Conservation (phyloP, 2,329 filamentous ascomycete genomes). For the Ascochyta fabae region DNA sequence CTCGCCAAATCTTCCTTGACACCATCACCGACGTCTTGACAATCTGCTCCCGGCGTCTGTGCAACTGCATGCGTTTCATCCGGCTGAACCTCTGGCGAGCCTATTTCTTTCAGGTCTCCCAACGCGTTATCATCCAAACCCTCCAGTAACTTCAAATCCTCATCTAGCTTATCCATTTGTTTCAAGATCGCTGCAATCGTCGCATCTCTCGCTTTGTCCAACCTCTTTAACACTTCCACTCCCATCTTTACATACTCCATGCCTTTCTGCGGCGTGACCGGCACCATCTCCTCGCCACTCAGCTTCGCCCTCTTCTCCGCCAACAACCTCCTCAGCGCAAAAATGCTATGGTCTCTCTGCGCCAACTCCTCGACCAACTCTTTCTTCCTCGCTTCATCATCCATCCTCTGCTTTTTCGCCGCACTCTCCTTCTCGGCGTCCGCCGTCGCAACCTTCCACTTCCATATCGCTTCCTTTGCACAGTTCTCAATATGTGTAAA, state of each 20-base stretch:
- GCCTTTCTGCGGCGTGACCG: slow-evolving; percentile 39
- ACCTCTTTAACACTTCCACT: slow-evolving; percentile 48
- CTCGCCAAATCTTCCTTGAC: not conserved
- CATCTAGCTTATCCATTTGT: slow-evolving; percentile 60
- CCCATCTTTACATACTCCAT: slow-evolving; percentile 53
- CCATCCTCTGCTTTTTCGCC: slow-evolving; percentile 46
- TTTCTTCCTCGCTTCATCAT: slow-evolving; percentile 43
- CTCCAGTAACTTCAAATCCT: slow-evolving; percentile 40
- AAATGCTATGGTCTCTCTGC: slow-evolving; percentile 58
- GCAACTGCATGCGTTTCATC: not conserved
- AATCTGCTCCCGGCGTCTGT: not conserved
- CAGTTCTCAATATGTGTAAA: slow-evolving; percentile 61
- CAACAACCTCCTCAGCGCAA: slow-evolving; percentile 54
- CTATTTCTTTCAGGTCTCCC: slow-evolving; percentile 19
- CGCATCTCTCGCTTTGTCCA: slow-evolving; percentile 60
- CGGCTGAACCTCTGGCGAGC: not conserved
- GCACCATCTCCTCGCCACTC: slow-evolving; percentile 28
- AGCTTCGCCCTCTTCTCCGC: slow-evolving; percentile 51
- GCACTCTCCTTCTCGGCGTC: slow-evolving; percentile 45
- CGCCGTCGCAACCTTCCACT: slow-evolving; percentile 46
- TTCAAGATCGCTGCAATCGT: slow-evolving; percentile 60
- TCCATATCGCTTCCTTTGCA: slow-evolving; percentile 56
- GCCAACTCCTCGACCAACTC: slow-evolving; percentile 46
- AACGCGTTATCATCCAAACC: slow-evolving; percentile 29
- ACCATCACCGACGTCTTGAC: not conserved